Base-by-base conservation (phyloP, 805 yeast species). In the Pichia thaimueangensis region DNA sequence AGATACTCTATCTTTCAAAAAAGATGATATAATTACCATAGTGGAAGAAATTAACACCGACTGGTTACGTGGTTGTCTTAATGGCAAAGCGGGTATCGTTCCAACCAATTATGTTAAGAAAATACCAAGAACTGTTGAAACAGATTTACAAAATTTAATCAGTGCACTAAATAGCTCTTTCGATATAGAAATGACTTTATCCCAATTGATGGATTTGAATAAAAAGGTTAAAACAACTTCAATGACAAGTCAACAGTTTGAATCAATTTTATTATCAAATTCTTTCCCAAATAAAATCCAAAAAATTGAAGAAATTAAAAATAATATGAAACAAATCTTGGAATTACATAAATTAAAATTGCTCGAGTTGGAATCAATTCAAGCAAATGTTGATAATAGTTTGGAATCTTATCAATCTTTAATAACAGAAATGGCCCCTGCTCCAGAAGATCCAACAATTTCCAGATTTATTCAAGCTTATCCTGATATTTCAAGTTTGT, bases 31-130 rank as follows among this genome's bases (percentile, higher is more conserved):
- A 12, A 89, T 91, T 37, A 81, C 82, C 1, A 95, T 93, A 1
- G 69, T 89, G 28, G 97, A 89, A 53, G 73, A 82, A 13, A 95
- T 85, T 6, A 89, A 88, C 59, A 73, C 86, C 48, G 97, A 91
- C 57, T 91, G 98, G 98, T 86, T 96, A 82, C 74, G 86, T 51
- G 98, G 98, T 13, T 76, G 91, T 6, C 64, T 91, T 39, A 71
- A 75, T 42, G 96, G 96, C 1, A 73, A 72, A 42, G 70, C 79
- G 39, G 98, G 98, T 16, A 82, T 93, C 12, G 88, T 91, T 62
- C 98, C 98, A 0, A 73, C 86, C 45, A 91, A 91, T 59, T 91
- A 93, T 57, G 97, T 93, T 1, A 74, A 86, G 0, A 88, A 88
- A 2, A 65, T 88, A 5, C 74, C 80, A 1, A 82, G 79, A 35